Conservation (phyloP, 371 early-diverging fungal species). For the Syncephalastrum monosporum region DNA sequence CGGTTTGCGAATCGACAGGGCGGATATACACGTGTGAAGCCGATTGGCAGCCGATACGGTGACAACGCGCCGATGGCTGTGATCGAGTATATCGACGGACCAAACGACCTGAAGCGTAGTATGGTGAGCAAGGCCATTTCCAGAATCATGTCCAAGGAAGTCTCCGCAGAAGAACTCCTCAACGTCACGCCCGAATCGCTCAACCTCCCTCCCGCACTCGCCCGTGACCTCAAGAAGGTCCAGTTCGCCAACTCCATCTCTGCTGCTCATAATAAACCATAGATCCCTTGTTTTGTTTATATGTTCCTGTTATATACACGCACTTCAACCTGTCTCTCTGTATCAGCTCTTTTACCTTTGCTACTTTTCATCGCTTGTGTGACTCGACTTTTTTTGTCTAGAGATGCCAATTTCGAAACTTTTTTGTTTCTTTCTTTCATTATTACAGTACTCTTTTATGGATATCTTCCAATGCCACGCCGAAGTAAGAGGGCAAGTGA, state of each 20-base stretch:
- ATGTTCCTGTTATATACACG: too few species aligned
- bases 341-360: neutral
- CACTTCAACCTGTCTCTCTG: neutral
- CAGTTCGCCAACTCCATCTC: conserved; percentile 35
- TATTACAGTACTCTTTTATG: too few species aligned
- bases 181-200: conserved; percentile 17
- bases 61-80: conserved; percentile 93
- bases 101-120: conserved; percentile 57
- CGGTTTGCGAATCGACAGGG: conserved; percentile 81
- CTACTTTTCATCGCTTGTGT: neutral
- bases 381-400: conserved; percentile 6
- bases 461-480: too few species aligned
- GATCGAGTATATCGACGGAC: conserved; percentile 79
- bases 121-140: conserved; percentile 53
- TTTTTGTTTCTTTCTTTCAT: too few species aligned
- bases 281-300: too few species aligned
- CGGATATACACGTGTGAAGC: conserved; percentile 90
- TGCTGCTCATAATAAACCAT: neutral
- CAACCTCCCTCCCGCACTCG: conserved; percentile 28
- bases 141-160: conserved; percentile 17
- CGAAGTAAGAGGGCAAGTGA: conserved; percentile 33
- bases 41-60: conserved; percentile 76
- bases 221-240: conserved; percentile 44
- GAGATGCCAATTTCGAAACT: conserved; percentile 20
- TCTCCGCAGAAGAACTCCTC: conserved; percentile 29